These are phyloP conservation scores for Ramularia endophylla DNA, from an alignment of 2,329 filamentous ascomycete species.

Conservation along the genomic window DNA sequence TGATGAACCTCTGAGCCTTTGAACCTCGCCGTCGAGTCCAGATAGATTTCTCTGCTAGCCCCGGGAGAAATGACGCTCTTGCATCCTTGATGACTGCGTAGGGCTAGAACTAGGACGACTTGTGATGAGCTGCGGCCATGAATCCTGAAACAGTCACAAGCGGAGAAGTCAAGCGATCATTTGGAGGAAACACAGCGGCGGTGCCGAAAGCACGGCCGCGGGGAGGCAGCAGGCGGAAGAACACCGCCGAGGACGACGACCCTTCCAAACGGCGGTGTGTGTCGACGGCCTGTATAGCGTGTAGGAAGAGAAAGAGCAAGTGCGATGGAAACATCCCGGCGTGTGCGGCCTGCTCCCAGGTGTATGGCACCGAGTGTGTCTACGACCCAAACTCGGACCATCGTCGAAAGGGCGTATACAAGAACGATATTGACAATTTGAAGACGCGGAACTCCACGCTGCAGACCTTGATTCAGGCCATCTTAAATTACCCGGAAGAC, in stretches of 20 bases:
- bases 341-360: constrained; percentile 92
- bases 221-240: constrained; percentile 17
- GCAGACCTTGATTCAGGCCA: constrained; percentile 86
- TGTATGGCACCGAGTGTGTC: constrained; percentile 84
- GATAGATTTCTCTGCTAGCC: too few species aligned
- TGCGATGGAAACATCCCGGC: constrained; percentile 89
- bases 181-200: too few species aligned
- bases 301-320: constrained; percentile 36
- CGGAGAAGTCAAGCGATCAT: too few species aligned
- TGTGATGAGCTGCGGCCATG: too few species aligned
- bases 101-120: too few species aligned
- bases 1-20: too few species aligned
- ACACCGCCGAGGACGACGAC: constrained; percentile 31
- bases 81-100: too few species aligned
- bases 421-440: constrained; percentile 82
- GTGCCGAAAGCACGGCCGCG: too few species aligned
- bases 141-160: too few species aligned
- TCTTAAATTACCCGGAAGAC: constrained; percentile 84
- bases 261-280: constrained; percentile 39
- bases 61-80: too few species aligned
- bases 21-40: too few species aligned
- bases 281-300: constrained; percentile 32
- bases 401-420: constrained; percentile 92
- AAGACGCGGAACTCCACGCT: constrained; percentile 83
- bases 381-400: constrained; percentile 97